Evolutionary conservation across 352 stramenopile genomes (phyloP).

Genomic region (Hyphochytrium catenoides): DNA sequence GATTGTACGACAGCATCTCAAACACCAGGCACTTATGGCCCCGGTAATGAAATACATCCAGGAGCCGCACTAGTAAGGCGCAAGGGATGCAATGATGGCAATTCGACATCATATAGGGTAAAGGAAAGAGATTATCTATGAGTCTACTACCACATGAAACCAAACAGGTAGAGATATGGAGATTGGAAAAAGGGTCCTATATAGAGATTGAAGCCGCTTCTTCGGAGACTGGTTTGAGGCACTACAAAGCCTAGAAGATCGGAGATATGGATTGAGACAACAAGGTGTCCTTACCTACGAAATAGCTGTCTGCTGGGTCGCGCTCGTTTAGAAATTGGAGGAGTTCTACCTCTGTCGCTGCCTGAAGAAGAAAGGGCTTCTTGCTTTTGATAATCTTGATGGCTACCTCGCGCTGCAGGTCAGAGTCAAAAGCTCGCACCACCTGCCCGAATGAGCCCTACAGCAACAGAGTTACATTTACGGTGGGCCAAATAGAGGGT

Average conservation of each 20-base stretch:
- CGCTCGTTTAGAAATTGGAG: slow-evolving; percentile 67
- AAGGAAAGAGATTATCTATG: slow-evolving; percentile 2
- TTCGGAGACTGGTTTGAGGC: no score
- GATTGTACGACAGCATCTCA: slow-evolving; percentile 79
- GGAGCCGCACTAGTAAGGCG: slow-evolving; percentile 46
- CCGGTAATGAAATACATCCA: slow-evolving; percentile 82
- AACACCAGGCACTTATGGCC: slow-evolving; percentile 97
- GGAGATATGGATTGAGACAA: slow-evolving; percentile 1
- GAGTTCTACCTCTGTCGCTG: slow-evolving; percentile 89
- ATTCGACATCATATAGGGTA: neutral
- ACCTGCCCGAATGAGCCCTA: slow-evolving; percentile 57
- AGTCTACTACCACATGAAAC: neutral
- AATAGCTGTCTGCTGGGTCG: slow-evolving; percentile 50
- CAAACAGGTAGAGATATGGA: neutral
- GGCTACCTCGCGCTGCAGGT: slow-evolving; percentile 66
- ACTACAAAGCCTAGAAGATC: no score
- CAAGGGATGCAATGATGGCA: neutral
- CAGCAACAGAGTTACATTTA: no score
- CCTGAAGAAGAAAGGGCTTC: slow-evolving; percentile 86
- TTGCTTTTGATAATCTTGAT: slow-evolving; percentile 99
- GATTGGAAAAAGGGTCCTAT: neutral
- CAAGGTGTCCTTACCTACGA: slow-evolving; percentile 49
- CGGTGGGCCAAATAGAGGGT: no score
- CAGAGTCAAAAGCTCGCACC: slow-evolving; percentile 35
- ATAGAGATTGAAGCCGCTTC: no score